Evolutionary conservation across 2,329 filamentous ascomycete genomes (phyloP).

Genomic region (Penicillium sp.): DNA sequence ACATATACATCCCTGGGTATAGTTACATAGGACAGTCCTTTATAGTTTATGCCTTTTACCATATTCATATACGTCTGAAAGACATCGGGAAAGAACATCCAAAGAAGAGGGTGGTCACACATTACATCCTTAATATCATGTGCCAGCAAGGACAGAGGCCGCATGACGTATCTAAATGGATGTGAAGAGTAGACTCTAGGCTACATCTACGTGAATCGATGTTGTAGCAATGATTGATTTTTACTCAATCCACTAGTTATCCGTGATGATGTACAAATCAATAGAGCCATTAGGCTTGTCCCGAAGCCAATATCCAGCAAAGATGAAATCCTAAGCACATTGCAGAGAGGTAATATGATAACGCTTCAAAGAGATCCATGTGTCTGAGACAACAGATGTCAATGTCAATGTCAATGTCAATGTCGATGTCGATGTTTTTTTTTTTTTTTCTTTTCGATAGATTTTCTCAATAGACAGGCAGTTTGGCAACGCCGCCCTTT

Average conservation of each 20-base stretch:
- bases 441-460: not conserved
- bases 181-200: not conserved
- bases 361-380: not conserved
- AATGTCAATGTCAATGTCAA: not conserved
- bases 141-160: too few species aligned
- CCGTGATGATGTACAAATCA: not conserved
- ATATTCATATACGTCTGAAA: too few species aligned
- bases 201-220: not conserved
- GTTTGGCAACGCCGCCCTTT: not conserved
- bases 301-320: not conserved
- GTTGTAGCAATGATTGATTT: not conserved
- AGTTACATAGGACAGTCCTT: too few species aligned
- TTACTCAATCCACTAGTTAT: not conserved
- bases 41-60: too few species aligned
- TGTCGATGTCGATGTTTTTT: not conserved
- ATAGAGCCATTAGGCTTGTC: not conserved
- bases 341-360: not conserved
- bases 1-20: too few species aligned
- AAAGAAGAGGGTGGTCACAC: too few species aligned
- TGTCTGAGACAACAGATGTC: not conserved
- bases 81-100: too few species aligned
- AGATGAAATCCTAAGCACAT: conserved; percentile 4
- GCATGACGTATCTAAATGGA: not conserved
- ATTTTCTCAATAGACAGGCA: not conserved
- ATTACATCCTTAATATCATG: too few species aligned